Conservation (phyloP, 768 basidiomycete species). For the Postia placenta region DNA sequence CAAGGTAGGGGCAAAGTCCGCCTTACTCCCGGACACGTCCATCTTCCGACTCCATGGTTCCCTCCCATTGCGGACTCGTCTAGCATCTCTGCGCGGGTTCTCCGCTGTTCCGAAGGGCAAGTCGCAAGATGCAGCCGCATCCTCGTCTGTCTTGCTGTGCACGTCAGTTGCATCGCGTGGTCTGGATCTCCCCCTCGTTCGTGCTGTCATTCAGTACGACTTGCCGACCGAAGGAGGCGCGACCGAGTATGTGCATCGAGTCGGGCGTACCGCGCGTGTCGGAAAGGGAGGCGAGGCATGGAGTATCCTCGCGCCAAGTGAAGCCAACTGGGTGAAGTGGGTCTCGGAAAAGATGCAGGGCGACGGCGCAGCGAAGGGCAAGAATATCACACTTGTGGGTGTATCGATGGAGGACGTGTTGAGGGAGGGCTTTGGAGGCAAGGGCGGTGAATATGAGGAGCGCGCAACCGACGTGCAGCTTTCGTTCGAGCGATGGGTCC, state of each 20-base stretch:
- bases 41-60: conserved; percentile 93
- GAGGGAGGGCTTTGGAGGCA: conserved; percentile 80
- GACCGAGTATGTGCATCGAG: conserved; percentile 94
- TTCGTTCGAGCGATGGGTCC: conserved; percentile 91
- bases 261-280: conserved; percentile 94
- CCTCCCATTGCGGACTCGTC: conserved; percentile 72
- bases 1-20: conserved; percentile 53
- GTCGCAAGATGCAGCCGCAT: conserved; percentile 20
- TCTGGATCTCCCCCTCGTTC: conserved; percentile 90
- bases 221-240: conserved; percentile 95
- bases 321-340: conserved; percentile 88
- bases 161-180: conserved; percentile 99
- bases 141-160: conserved; percentile 78
- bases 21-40: conserved; percentile 75
- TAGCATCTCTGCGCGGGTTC: conserved; percentile 80
- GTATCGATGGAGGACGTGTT: conserved; percentile 68
- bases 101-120: conserved; percentile 37
- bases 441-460: conserved; percentile 71
- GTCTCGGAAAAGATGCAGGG: conserved; percentile 77
- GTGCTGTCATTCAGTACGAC: conserved; percentile 93
- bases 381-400: conserved; percentile 47
- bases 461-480: conserved; percentile 95
- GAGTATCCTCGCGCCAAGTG: conserved; percentile 85
- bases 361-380: conserved; percentile 27
- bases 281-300: conserved; percentile 95